Base-by-base conservation (phyloP, 1,284 basidiomycete genomes). In the Leccinum fuscescens region DNA sequence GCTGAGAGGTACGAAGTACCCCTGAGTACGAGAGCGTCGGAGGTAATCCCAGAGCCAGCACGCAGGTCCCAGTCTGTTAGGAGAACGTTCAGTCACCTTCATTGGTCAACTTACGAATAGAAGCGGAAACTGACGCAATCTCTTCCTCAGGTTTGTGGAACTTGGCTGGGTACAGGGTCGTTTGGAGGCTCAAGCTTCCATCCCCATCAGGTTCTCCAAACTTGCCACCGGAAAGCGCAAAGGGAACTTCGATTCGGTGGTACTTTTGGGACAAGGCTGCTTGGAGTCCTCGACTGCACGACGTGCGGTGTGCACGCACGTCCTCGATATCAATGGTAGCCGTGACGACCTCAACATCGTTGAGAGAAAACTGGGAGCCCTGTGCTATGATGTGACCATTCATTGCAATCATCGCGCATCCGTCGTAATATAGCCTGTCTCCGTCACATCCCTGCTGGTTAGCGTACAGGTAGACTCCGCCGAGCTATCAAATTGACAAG, bases 11-110 rank as follows among this genome's bases (percentile, higher is more conserved):
- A 99, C 79, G 72, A 99, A 98, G 78, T 96, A 99, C 1, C 97
- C 96, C 68, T 96, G 93, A 0, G 92, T 94, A 4, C 93, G 82
- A 12, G 96, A 98, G 42, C 96, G 88, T 27, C 96, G 84, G 44
- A 99, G 84, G 70, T 99, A 99, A 75, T 99, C 97, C 97, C 96
- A 99, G 7, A 99, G 82, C 96, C 96, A 99, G 73, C 96, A 99
- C 4, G 96, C 97, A 1, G 96, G 96, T 5, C 96, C 97, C 3
- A 98, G 80, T 2, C 94, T 97, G 20, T 37, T 58, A 50, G 11
- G 55, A 42, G 24, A n/a, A 67, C 46, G 64, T 62, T 42, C 22
- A 62, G 24, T 55, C 15, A 15, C 33, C 11, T 3, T 14, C 15
- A n/a, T 9, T 20, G 8, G 9, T 27, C 24, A 22, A 46, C 3